Conservation (phyloP, 257 asterid genomes). For the Cruciata laevipes region DNA sequence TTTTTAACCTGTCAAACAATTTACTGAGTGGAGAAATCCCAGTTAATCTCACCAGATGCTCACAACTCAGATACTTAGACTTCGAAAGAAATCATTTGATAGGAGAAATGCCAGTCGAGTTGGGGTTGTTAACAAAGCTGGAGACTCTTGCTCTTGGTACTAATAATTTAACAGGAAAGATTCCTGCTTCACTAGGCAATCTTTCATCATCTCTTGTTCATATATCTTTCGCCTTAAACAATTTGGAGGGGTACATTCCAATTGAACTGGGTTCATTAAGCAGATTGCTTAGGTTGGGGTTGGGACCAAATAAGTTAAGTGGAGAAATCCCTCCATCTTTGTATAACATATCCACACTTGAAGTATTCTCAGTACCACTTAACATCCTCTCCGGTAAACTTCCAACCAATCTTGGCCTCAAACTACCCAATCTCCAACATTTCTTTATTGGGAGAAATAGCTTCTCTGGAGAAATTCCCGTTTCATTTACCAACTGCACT, state of each 20-base stretch:
- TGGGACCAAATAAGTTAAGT: slow-evolving; percentile 16
- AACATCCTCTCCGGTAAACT: neutral
- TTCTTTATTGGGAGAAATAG: slow-evolving; percentile 9
- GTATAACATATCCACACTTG: neutral
- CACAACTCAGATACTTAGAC: no score
- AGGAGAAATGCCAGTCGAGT: no score
- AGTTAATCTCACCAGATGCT: no score
- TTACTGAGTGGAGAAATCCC: no score
- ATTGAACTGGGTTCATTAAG: slow-evolving; percentile 21
- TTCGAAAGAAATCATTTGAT: no score
- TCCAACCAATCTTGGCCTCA: neutral
- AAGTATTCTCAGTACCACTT: fast-evolving
- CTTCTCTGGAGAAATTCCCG: neutral
- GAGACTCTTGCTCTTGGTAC: slow-evolving; percentile 11
- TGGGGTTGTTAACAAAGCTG: slow-evolving; percentile 20
- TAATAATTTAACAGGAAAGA: slow-evolving; percentile 6
- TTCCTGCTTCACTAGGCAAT: slow-evolving; percentile 26
- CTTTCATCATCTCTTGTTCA: slow-evolving; percentile 3
- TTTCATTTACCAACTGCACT: neutral
- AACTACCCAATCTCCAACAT: neutral
- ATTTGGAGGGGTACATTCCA: slow-evolving; percentile 21
- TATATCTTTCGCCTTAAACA: no score
- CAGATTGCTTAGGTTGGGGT: slow-evolving; percentile 7
- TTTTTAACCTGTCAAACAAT: no score
- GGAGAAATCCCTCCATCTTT: slow-evolving; percentile 10